Base-by-base conservation (phyloP, 345 rosid genomes). In the Combretum micranthum region DNA sequence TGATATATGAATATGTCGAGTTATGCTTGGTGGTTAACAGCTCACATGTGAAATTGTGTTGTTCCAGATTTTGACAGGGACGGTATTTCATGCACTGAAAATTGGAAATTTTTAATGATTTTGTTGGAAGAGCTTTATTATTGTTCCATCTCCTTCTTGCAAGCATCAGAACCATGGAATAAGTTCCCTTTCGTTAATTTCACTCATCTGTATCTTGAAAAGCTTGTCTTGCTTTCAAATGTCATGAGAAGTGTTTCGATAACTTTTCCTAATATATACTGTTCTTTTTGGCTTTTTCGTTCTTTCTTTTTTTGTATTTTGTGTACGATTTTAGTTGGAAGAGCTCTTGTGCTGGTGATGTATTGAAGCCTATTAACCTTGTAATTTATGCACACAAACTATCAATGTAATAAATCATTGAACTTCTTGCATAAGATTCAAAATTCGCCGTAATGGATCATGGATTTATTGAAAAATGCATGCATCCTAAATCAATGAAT, bases 21-120 rank as follows among this genome's bases (percentile, higher is more conserved):
- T 66, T 72, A 74, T 75, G 80, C 87, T 65, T 60, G 71, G 76
- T 85, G 85, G 78, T 68, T 68, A 76, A 72, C 77, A 68, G 83
- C 74, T 67, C 54, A 61, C 64, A 48, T 60, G 64, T 64, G 72
- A 32, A 68, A 63, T 73, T 79, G 76, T 74, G 75, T 69, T 66
- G 79, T 75, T 80, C 59, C 76, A 69, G 71, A 77, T 76, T 52
- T 55, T 74, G 91, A 77, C 61, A 62, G 77, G 51, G 82, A 80
- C 84, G 57, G 63, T 66, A 48, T 55, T 50, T 64, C 64, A 45
- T 70, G 71, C 78, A 56, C 63, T 66, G 70, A 45, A 69, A 63
- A 53, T 62, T 20, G 47, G 59, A 65, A 64, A 56, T 69, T 60
- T 65, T 56, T 63, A 67, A 71, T 64, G 71, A 65, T 73, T 64